Percentiles rank a stretch among this genome's conserved stretches.
Evolutionary conservation across 441 rosid species (phyloP).

Genomic region (Mallotus japonicus): DNA sequence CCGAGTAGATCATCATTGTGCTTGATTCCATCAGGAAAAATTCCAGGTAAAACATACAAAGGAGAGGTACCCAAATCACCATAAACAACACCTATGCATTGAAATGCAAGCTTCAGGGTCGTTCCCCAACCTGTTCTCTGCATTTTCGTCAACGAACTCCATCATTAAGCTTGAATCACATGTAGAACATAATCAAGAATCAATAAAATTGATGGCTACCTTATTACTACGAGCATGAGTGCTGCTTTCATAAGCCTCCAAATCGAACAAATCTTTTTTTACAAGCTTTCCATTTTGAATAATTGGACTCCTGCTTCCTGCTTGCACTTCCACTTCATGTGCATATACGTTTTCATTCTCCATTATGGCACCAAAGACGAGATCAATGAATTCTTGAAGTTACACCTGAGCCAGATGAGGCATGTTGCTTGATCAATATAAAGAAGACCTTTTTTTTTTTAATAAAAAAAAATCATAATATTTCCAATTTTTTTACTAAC

Average conservation of each 20-base stretch:
- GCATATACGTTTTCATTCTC: no score
- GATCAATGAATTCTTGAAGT: no score
- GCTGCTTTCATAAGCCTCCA: neutral
- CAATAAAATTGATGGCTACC: neutral
- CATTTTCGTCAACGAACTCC: neutral
- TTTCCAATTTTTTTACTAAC: no score
- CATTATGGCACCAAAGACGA: no score
- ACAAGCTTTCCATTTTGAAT: no score
- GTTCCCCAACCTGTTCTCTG: constrained; percentile 6
- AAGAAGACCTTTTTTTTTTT: no score
- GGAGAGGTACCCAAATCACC: constrained; percentile 40
- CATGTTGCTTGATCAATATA: no score
- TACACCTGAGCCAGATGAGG: no score
- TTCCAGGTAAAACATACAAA: constrained; percentile 28
- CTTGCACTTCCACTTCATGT: no score
- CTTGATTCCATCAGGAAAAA: constrained; percentile 27
- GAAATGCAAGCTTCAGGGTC: constrained; percentile 30
- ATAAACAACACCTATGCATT: constrained; percentile 33
- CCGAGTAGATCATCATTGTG: constrained; percentile 30
- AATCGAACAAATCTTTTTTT: neutral
- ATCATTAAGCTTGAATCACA: no score
- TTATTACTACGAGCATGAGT: neutral
- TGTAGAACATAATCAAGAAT: neutral
- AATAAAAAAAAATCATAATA: no score
- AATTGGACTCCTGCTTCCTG: no score